Base-by-base conservation (phyloP, 305 asterid genomes). In the Lippia alba region DNA sequence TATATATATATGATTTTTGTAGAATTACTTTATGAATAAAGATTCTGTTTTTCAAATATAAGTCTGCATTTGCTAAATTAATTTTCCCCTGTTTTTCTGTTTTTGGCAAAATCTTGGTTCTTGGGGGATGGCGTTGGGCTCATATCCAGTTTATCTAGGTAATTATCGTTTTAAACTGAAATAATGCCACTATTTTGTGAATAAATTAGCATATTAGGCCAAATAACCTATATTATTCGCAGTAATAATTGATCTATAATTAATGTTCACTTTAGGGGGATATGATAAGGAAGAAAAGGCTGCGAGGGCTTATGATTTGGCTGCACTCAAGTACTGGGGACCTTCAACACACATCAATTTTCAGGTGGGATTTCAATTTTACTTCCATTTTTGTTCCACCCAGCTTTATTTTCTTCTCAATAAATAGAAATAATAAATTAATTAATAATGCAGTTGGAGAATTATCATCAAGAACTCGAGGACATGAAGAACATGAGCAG, bases 281-380 rank as follows among this genome's bases (percentile, higher is more conserved):
- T 90, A 90, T 86, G 96, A 90, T 81, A 84, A 80, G 85, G 96
- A 90, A 79, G 96, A 87, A 33, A 87, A 86, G 70, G 96, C 96
- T 46, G 96, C 96, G 20, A 86, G 94, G 67, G 79, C 96, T 44
- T 90, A 90, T 80, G 96, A 90, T 77, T 79, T 81, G 75, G 96
- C 96, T 15, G 96, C 96, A 69, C 86, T 90, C 15, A 90, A 90
- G 79, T 90, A 90, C 57, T 90, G 96, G 96, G 96, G 96, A 44
- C 81, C 92, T 72, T 79, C 94, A 0, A 87, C 96, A 2, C 92
- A 86, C 51, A 84, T 88, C 53, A 90, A 90, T 64, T 87, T 90
- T 76, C 88, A 44, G 49, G 87, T 87, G 77, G 12, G 53, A 6
- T 64, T 59, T 72, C 4, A 39, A 36, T 58, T 39, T 5, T 39